These are phyloP conservation scores for Gossypium gossypioides DNA, from an alignment of 441 rosid genomes.

Conservation along the genomic window DNA sequence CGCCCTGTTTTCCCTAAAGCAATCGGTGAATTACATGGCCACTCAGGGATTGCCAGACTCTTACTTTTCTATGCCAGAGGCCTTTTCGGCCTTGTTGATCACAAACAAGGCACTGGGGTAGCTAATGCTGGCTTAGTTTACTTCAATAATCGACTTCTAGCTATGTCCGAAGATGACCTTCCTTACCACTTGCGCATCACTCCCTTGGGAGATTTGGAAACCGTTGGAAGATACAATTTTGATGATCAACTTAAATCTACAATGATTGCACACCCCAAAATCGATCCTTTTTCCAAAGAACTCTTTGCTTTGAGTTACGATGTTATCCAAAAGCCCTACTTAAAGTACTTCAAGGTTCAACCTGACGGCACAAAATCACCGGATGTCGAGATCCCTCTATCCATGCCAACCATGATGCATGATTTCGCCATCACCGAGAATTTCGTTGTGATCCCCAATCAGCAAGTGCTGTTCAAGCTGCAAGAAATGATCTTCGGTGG, in stretches of 20 bases:
- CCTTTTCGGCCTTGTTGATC: constrained; percentile 43
- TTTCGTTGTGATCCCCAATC: constrained; percentile 63
- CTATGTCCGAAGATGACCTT: constrained; percentile 74
- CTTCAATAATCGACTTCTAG: constrained; percentile 54
- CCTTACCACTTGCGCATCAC: constrained; percentile 54
- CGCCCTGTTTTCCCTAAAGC: constrained; percentile 68
- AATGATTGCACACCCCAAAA: constrained; percentile 81
- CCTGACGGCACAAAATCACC: constrained; percentile 48
- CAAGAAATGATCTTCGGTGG: constrained; percentile 62
- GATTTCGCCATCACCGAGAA: constrained; percentile 74
- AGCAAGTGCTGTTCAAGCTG: constrained; percentile 67
- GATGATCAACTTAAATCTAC: constrained; percentile 39
- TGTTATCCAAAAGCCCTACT: constrained; percentile 44
- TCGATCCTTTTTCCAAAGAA: constrained; percentile 53
- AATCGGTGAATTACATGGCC: constrained; percentile 76
- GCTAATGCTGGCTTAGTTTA: constrained; percentile 74
- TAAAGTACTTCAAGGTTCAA: constrained; percentile 50
- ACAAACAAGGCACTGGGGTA: constrained; percentile 49
- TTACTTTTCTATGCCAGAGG: constrained; percentile 51
- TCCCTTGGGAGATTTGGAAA: constrained; percentile 43
- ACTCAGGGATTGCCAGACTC: constrained; percentile 59
- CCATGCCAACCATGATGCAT: constrained; percentile 65
- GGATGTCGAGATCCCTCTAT: constrained; percentile 48
- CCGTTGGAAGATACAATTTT: constrained; percentile 50
- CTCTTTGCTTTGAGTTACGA: constrained; percentile 60